Evolutionary conservation across 1,139 yeast species (phyloP), one percentile per base, ranked within the genome.

Genomic region (Protomyces inouyei): DNA sequence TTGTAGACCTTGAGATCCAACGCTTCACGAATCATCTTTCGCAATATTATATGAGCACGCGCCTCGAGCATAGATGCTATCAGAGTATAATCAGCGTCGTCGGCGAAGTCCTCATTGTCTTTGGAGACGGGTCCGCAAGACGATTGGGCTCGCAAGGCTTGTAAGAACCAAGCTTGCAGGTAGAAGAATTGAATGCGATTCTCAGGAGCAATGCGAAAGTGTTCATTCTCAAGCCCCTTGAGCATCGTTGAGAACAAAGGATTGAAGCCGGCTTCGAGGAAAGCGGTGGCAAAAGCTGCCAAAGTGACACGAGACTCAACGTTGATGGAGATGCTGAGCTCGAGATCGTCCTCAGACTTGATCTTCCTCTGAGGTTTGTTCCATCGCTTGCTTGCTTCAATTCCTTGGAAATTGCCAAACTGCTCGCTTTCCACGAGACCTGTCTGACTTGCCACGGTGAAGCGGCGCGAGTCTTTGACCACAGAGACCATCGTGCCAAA

Each of bases 401-500:
- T 74, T 60, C 55, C 63, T 12, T 55, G 52, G 28, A 59, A 59
- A 35, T 59, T 59, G 53, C 48, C 43, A 12, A 55, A 52, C 3
- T 55, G 43, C 21, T 52, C 28, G 32, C 54, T 59, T 16, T 38
- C 21, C 3, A 59, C 32, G 32, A 59, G 43, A 45, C 56, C 63
- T 18, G 63, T 59, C 69, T 88, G 92, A 3, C 97, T 96, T 0
- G 96, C 84, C 0, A 90, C 83, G 16, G 89, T 83, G 35, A 88
- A 76, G 55, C 87, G 79, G 8, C 81, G 82, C 66, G 81, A 80
- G 65, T 82, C 83, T 35, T 84, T 81, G 67, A 85, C 83, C 37
- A 91, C 79, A 1, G 96, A 86, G 10, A 91, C 75, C 69, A 92
- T 78, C 0, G 98, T 85, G 0, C 98, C 98, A 77, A 93, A 93